These are phyloP conservation scores for Avicennia marina DNA, from an alignment of 257 asterid species.

Conservation along the genomic window DNA sequence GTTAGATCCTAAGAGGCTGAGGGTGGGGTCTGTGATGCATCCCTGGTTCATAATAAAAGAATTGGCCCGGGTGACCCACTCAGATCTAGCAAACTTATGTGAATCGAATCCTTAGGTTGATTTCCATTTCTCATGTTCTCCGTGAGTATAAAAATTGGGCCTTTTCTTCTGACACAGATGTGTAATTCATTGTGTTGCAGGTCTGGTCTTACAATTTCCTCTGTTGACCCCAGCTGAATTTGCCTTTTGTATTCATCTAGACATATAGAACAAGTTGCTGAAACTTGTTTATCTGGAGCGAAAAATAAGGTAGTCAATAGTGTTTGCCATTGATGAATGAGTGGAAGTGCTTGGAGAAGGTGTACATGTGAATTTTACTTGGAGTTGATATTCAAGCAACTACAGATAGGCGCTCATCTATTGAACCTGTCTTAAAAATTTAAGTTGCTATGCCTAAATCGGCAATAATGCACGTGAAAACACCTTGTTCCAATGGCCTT, in stretches of 20 bases:
- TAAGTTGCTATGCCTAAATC: not conserved
- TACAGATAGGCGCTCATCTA: conserved; percentile 1
- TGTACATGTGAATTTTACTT: conserved; percentile 13
- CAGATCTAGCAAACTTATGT: conserved; percentile 16
- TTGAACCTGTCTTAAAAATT: not conserved
- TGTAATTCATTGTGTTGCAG: conserved; percentile 27
- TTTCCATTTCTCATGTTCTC: conserved; percentile 2
- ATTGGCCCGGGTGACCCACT: conserved; percentile 6
- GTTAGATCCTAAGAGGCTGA: conserved; percentile 6
- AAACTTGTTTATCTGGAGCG: conserved; percentile 14
- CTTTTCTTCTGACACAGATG: not conserved
- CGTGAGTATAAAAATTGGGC: not conserved
- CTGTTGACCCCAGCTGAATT: conserved; percentile 19
- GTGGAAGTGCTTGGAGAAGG: conserved; percentile 20
- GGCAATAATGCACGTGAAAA: not conserved
- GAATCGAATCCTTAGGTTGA: conserved; percentile 27
- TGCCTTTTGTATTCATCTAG: conserved; percentile 21
- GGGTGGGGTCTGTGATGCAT: conserved; percentile 9
- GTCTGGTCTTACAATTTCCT: conserved; percentile 21
- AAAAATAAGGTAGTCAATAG: conserved; percentile 16
- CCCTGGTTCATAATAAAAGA: conserved; percentile 5
- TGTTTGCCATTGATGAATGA: conserved; percentile 13
- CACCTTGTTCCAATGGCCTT: conserved; percentile 10
- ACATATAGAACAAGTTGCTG: conserved; percentile 27
- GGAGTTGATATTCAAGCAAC: conserved; percentile 21